Percentiles rank a stretch among this genome's conserved stretches.
Evolutionary conservation across 768 basidiomycete genomes (phyloP).

Genomic region (Symmetrospora coprosmae): DNA sequence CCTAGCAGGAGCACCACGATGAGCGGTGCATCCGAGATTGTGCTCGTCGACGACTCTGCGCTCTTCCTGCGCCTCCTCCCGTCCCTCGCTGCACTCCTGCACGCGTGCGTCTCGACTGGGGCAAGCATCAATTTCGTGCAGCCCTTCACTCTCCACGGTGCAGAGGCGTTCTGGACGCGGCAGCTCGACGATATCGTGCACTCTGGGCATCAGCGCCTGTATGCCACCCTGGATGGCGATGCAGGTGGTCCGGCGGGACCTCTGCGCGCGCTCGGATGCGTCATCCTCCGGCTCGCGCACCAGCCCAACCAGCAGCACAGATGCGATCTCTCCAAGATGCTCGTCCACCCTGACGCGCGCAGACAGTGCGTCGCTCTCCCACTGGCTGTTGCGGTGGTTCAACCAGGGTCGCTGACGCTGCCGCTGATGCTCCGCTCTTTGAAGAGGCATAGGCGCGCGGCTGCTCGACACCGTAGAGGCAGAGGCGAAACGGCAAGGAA

Average conservation of each 20-base stretch:
- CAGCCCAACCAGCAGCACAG: constrained; percentile 17
- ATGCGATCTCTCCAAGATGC: constrained; percentile 13
- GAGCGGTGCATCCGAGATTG: no score
- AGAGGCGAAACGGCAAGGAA: not conserved
- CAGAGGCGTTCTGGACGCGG: not conserved
- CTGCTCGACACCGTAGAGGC: not conserved
- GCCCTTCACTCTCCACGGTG: not conserved
- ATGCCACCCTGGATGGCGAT: not conserved
- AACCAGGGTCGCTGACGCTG: not conserved
- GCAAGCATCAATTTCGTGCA: constrained; percentile 8
- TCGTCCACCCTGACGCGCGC: constrained; percentile 3
- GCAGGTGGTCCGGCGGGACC: not conserved
- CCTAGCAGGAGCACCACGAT: no score
- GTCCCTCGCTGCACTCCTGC: not conserved
- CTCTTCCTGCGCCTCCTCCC: no score
- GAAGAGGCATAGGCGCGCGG: not conserved
- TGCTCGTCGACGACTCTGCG: no score
- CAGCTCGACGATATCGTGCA: not conserved
- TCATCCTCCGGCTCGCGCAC: not conserved
- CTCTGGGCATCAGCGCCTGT: not conserved
- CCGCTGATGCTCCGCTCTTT: not conserved
- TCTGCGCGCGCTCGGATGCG: constrained; percentile 11
- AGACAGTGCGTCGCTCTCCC: not conserved
- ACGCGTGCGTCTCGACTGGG: not conserved
- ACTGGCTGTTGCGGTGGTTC: no score